phyloP scores from a whole-genome alignment of 768 basidiomycete genomes.

The Lactarius evosmus region DNA sequence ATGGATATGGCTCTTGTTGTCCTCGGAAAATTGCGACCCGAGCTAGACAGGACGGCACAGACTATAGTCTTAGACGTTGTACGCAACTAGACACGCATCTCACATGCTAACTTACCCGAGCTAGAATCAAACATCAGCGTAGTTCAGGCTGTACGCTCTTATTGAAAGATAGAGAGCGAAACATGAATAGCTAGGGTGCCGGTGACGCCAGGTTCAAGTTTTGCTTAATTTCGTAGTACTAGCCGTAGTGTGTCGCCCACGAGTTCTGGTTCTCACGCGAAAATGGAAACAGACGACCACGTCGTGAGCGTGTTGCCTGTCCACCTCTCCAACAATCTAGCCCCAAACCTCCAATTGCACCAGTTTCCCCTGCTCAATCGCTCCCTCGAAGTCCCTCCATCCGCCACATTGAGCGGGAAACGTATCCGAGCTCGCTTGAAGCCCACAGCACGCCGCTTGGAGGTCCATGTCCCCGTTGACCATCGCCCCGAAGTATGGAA shows the following conservation, averaged over 20 bases:
- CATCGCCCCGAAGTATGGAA: constrained; percentile 80
- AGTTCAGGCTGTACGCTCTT: neutral
- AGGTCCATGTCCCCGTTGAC: constrained; percentile 82
- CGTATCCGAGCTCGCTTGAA: constrained; percentile 73
- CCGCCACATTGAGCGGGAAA: constrained; percentile 69
- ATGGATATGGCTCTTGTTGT: constrained; percentile 64
- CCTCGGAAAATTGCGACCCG: constrained; percentile 48
- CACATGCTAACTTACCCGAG: neutral
- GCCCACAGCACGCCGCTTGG: constrained; percentile 55
- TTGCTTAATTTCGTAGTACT: too few relatives aligned
- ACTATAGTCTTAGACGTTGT: constrained; percentile 17
- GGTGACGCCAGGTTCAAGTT: neutral
- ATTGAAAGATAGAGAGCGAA: neutral
- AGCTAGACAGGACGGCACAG: constrained; percentile 10
- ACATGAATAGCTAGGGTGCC: too few relatives aligned
- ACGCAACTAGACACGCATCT: constrained; percentile 15
- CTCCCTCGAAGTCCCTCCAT: constrained; percentile 73
- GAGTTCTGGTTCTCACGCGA: neutral
- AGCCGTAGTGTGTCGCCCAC: too few relatives aligned
- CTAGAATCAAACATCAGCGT: neutral
- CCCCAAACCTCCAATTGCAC: constrained; percentile 68
- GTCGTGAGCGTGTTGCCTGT: constrained; percentile 68
- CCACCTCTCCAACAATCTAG: constrained; percentile 59
- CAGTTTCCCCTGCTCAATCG: constrained; percentile 77
- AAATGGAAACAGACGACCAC: constrained; percentile 48